Conservation (phyloP, 2,329 filamentous ascomycete genomes). For the Penicillium decumbens region DNA sequence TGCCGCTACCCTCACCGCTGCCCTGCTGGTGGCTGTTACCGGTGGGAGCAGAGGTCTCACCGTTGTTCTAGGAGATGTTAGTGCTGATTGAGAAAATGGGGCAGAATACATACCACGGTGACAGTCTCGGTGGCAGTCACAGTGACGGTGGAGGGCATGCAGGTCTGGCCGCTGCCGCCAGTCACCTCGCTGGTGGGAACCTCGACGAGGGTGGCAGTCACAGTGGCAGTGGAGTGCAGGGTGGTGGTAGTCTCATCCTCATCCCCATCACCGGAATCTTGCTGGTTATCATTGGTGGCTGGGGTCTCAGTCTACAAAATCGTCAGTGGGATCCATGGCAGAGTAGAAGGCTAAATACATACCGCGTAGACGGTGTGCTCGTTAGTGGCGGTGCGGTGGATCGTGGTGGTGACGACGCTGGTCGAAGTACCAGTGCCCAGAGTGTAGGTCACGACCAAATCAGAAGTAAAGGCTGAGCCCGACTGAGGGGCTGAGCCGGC, state of each 20-base stretch:
- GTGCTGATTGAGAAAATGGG: neutral
- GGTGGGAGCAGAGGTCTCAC: slow-evolving; percentile 5
- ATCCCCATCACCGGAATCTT: slow-evolving; percentile 1
- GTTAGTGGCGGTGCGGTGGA: slow-evolving; percentile 32
- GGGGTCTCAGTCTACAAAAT: slow-evolving; percentile 3
- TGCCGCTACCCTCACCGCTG: slow-evolving; percentile 1
- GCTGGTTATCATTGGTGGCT: slow-evolving; percentile 8
- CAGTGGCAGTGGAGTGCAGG: slow-evolving; percentile 29
- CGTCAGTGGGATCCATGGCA: neutral
- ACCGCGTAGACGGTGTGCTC: slow-evolving; percentile 27
- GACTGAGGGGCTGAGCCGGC: slow-evolving; percentile 10
- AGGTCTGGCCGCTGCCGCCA: slow-evolving; percentile 5
- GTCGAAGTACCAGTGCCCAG: slow-evolving; percentile 33
- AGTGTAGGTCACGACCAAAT: slow-evolving; percentile 40
- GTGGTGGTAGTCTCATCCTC: slow-evolving; percentile 25
- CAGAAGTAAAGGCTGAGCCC: slow-evolving; percentile 16
- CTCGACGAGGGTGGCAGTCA: slow-evolving; percentile 25
- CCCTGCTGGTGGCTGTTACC: slow-evolving; percentile 9
- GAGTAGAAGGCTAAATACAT: slow-evolving; percentile 8
- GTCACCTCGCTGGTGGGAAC: slow-evolving; percentile 13
- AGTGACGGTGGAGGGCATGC: slow-evolving; percentile 27
- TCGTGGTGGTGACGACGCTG: slow-evolving; percentile 37
- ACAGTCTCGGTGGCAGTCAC: slow-evolving; percentile 35
- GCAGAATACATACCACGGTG: slow-evolving; percentile 30
- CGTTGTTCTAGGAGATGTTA: slow-evolving; percentile 4